Evolutionary conservation across 495 filamentous ascomycete genomes (phyloP).

Genomic region (Cercophora sp.): DNA sequence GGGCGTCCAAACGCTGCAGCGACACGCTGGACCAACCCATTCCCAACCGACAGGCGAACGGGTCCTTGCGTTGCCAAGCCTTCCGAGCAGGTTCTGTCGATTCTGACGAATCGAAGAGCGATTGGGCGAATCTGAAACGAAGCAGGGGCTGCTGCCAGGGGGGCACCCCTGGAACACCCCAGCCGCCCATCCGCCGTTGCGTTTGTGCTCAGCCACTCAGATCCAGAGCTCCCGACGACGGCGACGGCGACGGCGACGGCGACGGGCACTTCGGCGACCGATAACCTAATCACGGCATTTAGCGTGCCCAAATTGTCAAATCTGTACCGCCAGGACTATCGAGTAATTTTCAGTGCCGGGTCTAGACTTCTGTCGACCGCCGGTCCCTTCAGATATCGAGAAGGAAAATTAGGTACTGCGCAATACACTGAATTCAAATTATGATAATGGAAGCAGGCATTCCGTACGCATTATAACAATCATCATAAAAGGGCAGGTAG

Average conservation of each 20-base stretch:
- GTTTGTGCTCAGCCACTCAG: neutral
- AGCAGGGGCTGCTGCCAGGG: constrained; percentile 1
- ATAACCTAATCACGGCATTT: neutral
- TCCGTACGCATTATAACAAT: too few relatives aligned
- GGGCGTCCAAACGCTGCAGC: constrained; percentile 2
- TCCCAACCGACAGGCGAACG: constrained; percentile 8
- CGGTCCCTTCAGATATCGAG: neutral
- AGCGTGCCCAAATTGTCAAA: too few relatives aligned
- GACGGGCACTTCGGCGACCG: neutral
- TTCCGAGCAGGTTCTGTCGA: neutral
- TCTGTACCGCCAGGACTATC: neutral
- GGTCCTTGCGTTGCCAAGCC: constrained; percentile 11
- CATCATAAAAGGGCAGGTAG: too few relatives aligned
- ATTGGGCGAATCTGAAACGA: constrained; percentile 8
- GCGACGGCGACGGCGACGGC: too few relatives aligned
- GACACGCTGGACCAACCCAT: neutral
- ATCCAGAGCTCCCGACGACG: too few relatives aligned
- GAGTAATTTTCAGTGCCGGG: neutral
- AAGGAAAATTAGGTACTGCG: too few relatives aligned
- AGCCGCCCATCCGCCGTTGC: too few relatives aligned
- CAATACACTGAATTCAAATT: too few relatives aligned
- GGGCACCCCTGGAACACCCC: too few relatives aligned
- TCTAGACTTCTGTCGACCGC: neutral
- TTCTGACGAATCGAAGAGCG: neutral
- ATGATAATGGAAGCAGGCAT: too few relatives aligned